Evolutionary conservation across 805 yeast genomes (phyloP).

Genomic region (Metahyphopichia silvanorum): DNA sequence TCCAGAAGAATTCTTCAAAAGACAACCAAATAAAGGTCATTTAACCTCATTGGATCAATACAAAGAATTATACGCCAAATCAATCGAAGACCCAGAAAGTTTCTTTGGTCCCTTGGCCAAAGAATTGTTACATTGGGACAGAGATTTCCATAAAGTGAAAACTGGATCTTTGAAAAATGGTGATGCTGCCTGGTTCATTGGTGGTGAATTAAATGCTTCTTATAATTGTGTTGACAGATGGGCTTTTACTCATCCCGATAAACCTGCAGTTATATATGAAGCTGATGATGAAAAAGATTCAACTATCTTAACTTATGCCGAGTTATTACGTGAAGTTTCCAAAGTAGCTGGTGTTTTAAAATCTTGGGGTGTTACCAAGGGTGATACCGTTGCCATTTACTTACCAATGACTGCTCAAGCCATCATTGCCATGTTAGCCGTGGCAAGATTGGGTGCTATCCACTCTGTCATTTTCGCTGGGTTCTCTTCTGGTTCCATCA

Average conservation of each 20-base stretch:
- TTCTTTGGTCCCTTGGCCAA: slow-evolving; percentile 80
- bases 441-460: slow-evolving; percentile 76
- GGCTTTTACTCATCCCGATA: slow-evolving; percentile 67
- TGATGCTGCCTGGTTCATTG: slow-evolving; percentile 68
- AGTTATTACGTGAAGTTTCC: slow-evolving; percentile 67
- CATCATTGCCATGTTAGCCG: slow-evolving; percentile 69
- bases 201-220: slow-evolving; percentile 76
- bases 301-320: slow-evolving; percentile 61
- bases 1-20: slow-evolving; percentile 52
- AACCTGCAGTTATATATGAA: slow-evolving; percentile 74
- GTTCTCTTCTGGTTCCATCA: slow-evolving; percentile 67
- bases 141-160: slow-evolving; percentile 63
- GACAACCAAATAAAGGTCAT: slow-evolving; percentile 61
- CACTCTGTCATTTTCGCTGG: slow-evolving; percentile 89
- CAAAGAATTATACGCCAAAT: slow-evolving; percentile 63
- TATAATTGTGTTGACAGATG: slow-evolving; percentile 83
- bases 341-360: slow-evolving; percentile 68
- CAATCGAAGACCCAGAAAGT: slow-evolving; percentile 72
- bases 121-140: slow-evolving; percentile 75
- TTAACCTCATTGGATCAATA: slow-evolving; percentile 65
- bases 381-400: slow-evolving; percentile 84
- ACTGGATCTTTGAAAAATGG: slow-evolving; percentile 60
- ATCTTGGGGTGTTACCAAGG: slow-evolving; percentile 67
- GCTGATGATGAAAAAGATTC: slow-evolving; percentile 75
- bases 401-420: slow-evolving; percentile 88